Conservation (phyloP, 129 eudicot species). For the Centrapalus pauciflorus region DNA sequence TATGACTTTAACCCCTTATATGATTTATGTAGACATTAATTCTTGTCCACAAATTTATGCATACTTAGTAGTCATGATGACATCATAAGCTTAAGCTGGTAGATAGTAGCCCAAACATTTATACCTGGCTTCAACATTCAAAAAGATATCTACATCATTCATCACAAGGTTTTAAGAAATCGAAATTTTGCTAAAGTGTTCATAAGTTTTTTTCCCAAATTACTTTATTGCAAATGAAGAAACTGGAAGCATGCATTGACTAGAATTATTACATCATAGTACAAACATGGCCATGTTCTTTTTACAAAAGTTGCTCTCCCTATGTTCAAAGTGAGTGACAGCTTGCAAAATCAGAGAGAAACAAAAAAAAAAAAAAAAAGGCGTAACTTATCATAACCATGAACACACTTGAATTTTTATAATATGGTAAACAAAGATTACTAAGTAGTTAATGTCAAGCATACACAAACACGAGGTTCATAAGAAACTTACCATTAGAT, state of each 20-base stretch:
- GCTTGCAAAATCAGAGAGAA: neutral
- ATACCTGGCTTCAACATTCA: neutral
- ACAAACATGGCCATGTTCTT: neutral
- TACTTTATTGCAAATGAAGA: neutral
- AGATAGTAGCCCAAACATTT: conserved; percentile 9
- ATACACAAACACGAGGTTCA: neutral
- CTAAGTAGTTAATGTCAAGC: no score
- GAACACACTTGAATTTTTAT: neutral
- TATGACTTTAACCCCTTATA: no score
- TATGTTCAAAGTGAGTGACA: neutral
- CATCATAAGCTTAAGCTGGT: conserved; percentile 7
- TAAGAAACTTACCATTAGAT: conserved; percentile 41
- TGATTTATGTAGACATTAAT: no score
- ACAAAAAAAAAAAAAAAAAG: neutral
- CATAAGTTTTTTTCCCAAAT: no score
- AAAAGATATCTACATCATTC: neutral
- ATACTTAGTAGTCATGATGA: no score
- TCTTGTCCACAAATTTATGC: no score
- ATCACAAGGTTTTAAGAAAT: neutral
- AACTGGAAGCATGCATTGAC: conserved; percentile 1
- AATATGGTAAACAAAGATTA: neutral
- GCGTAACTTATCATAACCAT: neutral
- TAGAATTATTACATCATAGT: neutral
- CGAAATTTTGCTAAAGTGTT: neutral
- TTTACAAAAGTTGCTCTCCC: neutral